These are phyloP conservation scores for Pseudocercospora fijiensis DNA, from an alignment of 2,329 filamentous ascomycete species.

Conservation along the genomic window DNA sequence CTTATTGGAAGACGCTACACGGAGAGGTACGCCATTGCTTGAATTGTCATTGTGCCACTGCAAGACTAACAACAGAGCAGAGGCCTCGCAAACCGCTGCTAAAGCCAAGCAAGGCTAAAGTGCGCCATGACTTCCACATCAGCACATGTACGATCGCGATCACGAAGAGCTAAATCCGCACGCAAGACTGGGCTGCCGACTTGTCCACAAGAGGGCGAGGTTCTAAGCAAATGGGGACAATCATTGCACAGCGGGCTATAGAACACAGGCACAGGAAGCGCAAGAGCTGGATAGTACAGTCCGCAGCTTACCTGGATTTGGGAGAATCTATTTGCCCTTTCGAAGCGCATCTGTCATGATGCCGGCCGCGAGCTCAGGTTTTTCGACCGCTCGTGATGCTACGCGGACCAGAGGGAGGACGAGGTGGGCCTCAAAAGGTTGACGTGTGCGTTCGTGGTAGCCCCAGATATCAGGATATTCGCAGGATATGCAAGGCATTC, in stretches of 20 bases:
- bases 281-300: slow-evolving; percentile 12
- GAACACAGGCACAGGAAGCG: slow-evolving; percentile 4
- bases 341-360: not conserved
- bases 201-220: not conserved
- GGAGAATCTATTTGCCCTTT: not conserved
- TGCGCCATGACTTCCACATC: not conserved
- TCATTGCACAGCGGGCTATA: slow-evolving; percentile 1
- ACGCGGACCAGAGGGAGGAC: not conserved
- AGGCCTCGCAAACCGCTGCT: slow-evolving; percentile 37
- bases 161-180: not conserved
- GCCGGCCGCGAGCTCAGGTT: not conserved
- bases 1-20: slow-evolving; percentile 84
- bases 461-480: not conserved
- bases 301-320: slow-evolving; percentile 11
- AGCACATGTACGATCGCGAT: not conserved
- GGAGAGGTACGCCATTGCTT: slow-evolving; percentile 62
- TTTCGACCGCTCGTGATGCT: not conserved
- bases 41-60: slow-evolving; percentile 4
- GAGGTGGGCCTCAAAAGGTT: not conserved
- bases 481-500: not conserved
- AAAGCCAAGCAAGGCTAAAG: slow-evolving; percentile 37
- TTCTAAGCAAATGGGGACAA: not conserved
- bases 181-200: not conserved
- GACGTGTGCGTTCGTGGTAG: not conserved
- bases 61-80: slow-evolving; percentile 18